Percentiles rank a stretch among this genome's conserved stretches.
Evolutionary conservation across 805 yeast species (phyloP).

Genomic region (Candida cerambycidarum): DNA sequence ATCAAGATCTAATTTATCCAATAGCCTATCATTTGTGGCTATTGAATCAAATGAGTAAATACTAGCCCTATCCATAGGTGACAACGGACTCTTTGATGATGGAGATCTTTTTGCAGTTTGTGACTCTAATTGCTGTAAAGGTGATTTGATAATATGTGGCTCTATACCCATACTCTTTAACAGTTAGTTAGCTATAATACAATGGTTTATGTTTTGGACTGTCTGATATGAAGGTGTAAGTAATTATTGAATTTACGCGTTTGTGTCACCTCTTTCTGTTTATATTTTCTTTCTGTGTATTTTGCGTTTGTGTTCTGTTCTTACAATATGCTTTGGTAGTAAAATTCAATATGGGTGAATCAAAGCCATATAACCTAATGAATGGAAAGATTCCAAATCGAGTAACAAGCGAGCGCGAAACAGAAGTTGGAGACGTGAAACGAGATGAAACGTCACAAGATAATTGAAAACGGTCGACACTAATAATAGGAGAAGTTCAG

Average conservation of each 20-base stretch:
- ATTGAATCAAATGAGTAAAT: constrained; percentile 46
- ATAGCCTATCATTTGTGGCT: constrained; percentile 40
- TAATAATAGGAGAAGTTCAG: background rate
- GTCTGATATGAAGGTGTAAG: background rate
- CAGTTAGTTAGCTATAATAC: no score
- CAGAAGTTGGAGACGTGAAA: constrained; percentile 2
- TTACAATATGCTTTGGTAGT: no score
- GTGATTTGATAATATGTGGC: constrained; percentile 11
- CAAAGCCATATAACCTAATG: background rate
- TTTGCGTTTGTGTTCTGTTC: no score
- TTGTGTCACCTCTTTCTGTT: background rate
- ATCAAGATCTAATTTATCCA: constrained; percentile 38
- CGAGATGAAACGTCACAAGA: constrained; percentile 3
- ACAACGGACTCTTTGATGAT: constrained; percentile 4
- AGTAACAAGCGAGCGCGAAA: background rate
- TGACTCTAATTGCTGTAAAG: constrained; percentile 23
- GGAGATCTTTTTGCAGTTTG: constrained; percentile 19
- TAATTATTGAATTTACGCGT: no score
- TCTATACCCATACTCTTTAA: no score
- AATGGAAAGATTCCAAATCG: background rate
- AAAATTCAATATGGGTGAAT: no score
- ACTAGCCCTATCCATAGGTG: constrained; percentile 30
- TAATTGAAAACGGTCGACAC: background rate
- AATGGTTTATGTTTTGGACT: background rate
- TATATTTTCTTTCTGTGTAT: no score